A percentile compares a stretch with the other conserved stretches of the same genome.
phyloP scores from a whole-genome alignment of 1,284 basidiomycete genomes.

The Ustilago hordei region DNA sequence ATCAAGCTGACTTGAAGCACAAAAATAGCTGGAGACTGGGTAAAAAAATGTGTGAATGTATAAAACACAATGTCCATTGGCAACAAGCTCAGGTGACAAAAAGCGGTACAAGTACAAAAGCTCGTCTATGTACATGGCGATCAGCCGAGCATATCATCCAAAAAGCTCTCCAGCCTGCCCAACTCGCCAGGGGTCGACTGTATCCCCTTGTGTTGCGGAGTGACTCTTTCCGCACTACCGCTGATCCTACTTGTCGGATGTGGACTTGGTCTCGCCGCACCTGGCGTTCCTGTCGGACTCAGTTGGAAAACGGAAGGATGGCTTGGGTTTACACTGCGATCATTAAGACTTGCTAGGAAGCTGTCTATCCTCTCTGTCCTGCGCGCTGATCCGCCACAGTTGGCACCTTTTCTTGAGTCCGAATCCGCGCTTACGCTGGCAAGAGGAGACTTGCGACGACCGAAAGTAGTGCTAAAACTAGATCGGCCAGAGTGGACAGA shows the following conservation, averaged over 20 bases:
- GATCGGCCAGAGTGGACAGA: constrained; percentile 23
- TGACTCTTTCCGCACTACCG: background rate
- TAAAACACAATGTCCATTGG: background rate
- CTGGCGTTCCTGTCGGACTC: constrained; percentile 4
- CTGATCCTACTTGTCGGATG: constrained; percentile 1
- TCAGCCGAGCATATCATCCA: constrained; percentile 52
- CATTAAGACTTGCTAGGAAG: constrained; percentile 47
- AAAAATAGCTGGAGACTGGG: background rate
- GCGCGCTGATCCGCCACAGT: background rate
- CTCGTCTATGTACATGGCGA: background rate
- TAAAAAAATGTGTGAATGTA: background rate
- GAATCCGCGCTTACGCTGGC: background rate
- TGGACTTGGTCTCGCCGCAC: background rate
- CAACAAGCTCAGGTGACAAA: background rate
- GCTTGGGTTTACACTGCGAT: constrained; percentile 22
- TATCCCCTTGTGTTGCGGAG: constrained; percentile 1
- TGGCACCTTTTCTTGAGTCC: background rate
- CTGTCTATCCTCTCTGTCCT: constrained; percentile 46
- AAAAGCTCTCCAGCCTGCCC: constrained; percentile 40
- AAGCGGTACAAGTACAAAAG: background rate
- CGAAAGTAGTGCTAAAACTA: constrained; percentile 52
- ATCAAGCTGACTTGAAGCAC: background rate
- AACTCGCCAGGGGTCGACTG: constrained; percentile 38
- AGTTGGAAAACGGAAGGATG: constrained; percentile 36
- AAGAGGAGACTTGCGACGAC: constrained; percentile 32